Conservation (phyloP, 768 basidiomycete species). For the Serpula lacrymans region DNA sequence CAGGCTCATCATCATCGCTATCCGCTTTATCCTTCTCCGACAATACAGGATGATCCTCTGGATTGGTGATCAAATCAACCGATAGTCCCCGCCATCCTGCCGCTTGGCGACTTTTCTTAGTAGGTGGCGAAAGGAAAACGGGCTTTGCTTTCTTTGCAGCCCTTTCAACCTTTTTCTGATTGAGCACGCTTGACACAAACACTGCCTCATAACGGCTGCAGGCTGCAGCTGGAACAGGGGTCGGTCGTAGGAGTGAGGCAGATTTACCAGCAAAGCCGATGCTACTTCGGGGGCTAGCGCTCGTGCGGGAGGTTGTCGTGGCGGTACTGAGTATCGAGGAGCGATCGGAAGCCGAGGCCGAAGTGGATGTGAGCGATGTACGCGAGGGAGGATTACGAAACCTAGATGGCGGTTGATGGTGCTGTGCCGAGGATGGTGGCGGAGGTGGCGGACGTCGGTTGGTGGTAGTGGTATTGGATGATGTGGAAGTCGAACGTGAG, state of each 20-base stretch:
- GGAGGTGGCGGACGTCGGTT: constrained; percentile 41
- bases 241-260: constrained; percentile 45
- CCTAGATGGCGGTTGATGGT: constrained; percentile 18
- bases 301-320: constrained; percentile 38
- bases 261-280: constrained; percentile 18
- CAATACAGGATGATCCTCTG: constrained; percentile 28
- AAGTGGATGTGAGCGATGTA: constrained; percentile 32
- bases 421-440: constrained; percentile 34
- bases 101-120: constrained; percentile 49
- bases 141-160: constrained; percentile 26
- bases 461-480: constrained; percentile 34
- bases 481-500: constrained; percentile 32
- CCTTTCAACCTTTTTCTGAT: constrained; percentile 38
- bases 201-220: constrained; percentile 65
- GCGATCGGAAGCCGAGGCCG: constrained; percentile 53
- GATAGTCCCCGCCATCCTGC: constrained; percentile 75
- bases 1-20: constrained; percentile 17
- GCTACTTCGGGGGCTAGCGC: constrained; percentile 29
- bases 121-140: constrained; percentile 29
- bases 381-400: constrained; percentile 32
- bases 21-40: constrained; percentile 11
- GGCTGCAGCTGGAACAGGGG: constrained; percentile 65
- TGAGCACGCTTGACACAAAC: constrained; percentile 58
- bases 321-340: constrained; percentile 56
- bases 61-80: constrained; percentile 57